Conservation (phyloP, 2,329 filamentous ascomycete species). For the Didymosphaeria variabile region DNA sequence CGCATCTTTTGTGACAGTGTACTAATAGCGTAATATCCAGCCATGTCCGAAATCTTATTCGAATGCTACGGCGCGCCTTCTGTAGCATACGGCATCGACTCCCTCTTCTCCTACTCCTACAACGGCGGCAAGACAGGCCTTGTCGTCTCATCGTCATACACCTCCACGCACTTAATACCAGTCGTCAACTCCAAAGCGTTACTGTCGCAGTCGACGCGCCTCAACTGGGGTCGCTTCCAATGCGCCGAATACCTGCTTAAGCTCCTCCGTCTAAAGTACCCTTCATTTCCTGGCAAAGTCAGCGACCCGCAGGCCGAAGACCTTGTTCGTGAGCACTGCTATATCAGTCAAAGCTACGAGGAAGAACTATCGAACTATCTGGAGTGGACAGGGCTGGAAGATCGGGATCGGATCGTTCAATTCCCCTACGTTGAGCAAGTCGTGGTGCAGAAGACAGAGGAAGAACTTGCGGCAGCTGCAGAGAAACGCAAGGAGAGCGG, state of each 20-base stretch:
- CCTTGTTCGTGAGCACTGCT: conserved; percentile 88
- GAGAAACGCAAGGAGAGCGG: conserved; percentile 97
- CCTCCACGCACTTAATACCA: conserved; percentile 93
- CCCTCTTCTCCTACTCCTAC: conserved; percentile 92
- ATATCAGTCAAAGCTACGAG: conserved; percentile 85
- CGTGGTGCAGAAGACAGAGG: conserved; percentile 88
- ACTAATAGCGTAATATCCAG: conserved; percentile 58
- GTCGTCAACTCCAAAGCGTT: conserved; percentile 87
- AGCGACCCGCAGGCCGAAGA: conserved; percentile 87
- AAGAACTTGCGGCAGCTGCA: conserved; percentile 87
- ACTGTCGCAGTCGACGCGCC: conserved; percentile 81
- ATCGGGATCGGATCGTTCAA: conserved; percentile 87
- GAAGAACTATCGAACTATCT: conserved; percentile 78
- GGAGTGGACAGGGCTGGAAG: conserved; percentile 91
- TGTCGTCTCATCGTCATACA: conserved; percentile 90
- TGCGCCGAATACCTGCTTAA: conserved; percentile 91
- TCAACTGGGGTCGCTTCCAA: conserved; percentile 96
- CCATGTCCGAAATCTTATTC: conserved; percentile 97
- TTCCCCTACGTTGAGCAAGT: conserved; percentile 94
- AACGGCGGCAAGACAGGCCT: conserved; percentile 89
- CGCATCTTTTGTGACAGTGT: not conserved
- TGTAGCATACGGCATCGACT: conserved; percentile 93
- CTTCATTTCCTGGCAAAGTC: conserved; percentile 84
- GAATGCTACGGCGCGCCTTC: conserved; percentile 94
- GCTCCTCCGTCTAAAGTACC: conserved; percentile 90